Conservation (phyloP, 805 yeast genomes). For the Debaryomyces tyrocola region DNA sequence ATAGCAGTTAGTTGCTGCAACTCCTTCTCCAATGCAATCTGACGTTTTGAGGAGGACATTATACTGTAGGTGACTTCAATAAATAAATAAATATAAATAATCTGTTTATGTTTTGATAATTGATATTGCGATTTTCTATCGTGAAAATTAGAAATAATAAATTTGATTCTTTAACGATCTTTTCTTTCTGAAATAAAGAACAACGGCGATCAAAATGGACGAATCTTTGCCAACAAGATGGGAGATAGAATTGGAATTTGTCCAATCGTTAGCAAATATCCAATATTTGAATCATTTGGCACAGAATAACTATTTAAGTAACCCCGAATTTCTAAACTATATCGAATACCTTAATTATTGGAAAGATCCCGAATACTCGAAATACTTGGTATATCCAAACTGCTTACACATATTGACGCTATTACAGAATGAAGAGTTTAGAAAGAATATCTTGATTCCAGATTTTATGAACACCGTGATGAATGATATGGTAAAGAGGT, state of each 20-base stretch:
- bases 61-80: background rate
- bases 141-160: background rate
- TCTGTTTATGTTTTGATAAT: background rate
- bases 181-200: background rate
- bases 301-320: conserved; percentile 74
- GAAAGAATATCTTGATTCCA: conserved; percentile 55
- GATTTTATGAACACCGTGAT: conserved; percentile 58
- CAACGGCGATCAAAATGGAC: conserved; percentile 6
- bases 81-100: background rate
- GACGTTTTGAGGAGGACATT: conserved; percentile 6
- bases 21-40: conserved; percentile 26
- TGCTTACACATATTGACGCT: conserved; percentile 78
- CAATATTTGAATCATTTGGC: conserved; percentile 86
- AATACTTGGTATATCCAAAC: conserved; percentile 79
- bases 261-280: conserved; percentile 87
- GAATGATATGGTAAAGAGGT: conserved; percentile 75
- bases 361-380: conserved; percentile 70
- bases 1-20: conserved; percentile 30
- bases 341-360: conserved; percentile 83
- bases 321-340: conserved; percentile 71
- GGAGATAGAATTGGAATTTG: conserved; percentile 92
- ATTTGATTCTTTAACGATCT: background rate
- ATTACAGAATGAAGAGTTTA: conserved; percentile 51
- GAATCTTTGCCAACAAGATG: conserved; percentile 67
- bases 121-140: background rate